Percentiles rank a stretch among this genome's conserved stretches.
phyloP scores from a whole-genome alignment of 805 yeast genomes.

The Candida adriatica region DNA sequence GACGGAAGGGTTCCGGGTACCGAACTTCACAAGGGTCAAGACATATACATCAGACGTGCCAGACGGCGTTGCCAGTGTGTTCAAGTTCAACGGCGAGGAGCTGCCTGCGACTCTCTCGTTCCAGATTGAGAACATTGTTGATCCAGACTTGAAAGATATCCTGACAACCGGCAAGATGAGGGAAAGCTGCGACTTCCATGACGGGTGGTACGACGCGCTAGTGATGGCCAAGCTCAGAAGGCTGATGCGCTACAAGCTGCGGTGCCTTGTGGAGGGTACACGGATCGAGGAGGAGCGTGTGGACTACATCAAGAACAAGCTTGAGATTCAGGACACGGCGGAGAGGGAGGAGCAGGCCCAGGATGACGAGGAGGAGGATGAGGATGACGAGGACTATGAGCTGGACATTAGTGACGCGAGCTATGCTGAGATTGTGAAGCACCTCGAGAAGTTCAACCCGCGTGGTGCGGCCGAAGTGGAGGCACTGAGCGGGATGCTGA shows the following conservation, averaged over 20 bases:
- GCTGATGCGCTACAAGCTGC: conserved; percentile 66
- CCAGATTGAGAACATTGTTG: conserved; percentile 74
- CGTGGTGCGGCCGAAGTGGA: conserved; percentile 19
- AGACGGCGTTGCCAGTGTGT: conserved; percentile 35
- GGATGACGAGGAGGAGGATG: conserved; percentile 25
- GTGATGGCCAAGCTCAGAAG: conserved; percentile 60
- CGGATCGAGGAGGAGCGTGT: conserved; percentile 35
- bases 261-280: conserved; percentile 43
- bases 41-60: conserved; percentile 27
- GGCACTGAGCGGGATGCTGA: conserved; percentile 12
- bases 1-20: conserved; percentile 64
- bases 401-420: conserved; percentile 20
- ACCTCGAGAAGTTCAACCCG: conserved; percentile 19
- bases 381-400: conserved; percentile 27
- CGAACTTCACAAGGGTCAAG: conserved; percentile 24
- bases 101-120: conserved; percentile 65
- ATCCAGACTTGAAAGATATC: conserved; percentile 47
- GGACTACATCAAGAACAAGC: conserved; percentile 29
- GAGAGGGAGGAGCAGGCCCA: conserved; percentile 26
- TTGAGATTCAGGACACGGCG: conserved; percentile 19
- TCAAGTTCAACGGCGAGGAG: conserved; percentile 65
- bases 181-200: conserved; percentile 45
- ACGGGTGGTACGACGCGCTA: conserved; percentile 74
- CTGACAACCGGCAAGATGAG: conserved; percentile 34
- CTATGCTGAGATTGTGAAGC: conserved; percentile 18